phyloP scores from a whole-genome alignment of 129 eudicot genomes.

The Calendula officinalis region DNA sequence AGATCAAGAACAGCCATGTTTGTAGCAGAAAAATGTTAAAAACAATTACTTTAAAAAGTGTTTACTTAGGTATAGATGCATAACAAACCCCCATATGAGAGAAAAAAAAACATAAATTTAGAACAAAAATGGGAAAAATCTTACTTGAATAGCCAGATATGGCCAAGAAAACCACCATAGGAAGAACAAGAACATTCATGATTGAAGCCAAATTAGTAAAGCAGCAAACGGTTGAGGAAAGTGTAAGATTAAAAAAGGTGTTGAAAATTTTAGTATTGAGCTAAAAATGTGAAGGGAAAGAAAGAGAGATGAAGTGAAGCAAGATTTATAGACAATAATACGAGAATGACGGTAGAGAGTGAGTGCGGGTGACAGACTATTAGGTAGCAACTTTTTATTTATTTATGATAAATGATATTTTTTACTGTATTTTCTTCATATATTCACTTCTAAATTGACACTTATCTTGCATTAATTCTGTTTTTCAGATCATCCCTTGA shows the following conservation, averaged over 20 bases:
- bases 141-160: constrained; percentile 40
- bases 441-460: too few species aligned
- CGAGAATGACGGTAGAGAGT: constrained; percentile 39
- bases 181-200: constrained; percentile 36
- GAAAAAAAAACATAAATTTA: background rate
- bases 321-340: constrained; percentile 27
- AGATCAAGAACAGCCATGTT: constrained; percentile 10
- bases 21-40: background rate
- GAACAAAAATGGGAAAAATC: constrained; percentile 9
- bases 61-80: too few species aligned
- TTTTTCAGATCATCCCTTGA: too few species aligned
- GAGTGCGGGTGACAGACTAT: constrained; percentile 32
- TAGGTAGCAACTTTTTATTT: constrained; percentile 22
- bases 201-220: constrained; percentile 19
- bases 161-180: constrained; percentile 18
- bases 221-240: constrained; percentile 6
- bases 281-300: constrained; percentile 21
- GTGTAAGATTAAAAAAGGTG: constrained; percentile 9
- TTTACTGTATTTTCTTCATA: background rate
- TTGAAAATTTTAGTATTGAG: background rate
- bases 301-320: constrained; percentile 14
- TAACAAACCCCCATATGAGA: background rate
- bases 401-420: background rate
- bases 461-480: too few species aligned
- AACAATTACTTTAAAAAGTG: background rate